A percentile compares a stretch with the other conserved stretches of the same genome.
phyloP scores from a whole-genome alignment of 106 monocot genomes.

The Platanthera zijinensis region DNA sequence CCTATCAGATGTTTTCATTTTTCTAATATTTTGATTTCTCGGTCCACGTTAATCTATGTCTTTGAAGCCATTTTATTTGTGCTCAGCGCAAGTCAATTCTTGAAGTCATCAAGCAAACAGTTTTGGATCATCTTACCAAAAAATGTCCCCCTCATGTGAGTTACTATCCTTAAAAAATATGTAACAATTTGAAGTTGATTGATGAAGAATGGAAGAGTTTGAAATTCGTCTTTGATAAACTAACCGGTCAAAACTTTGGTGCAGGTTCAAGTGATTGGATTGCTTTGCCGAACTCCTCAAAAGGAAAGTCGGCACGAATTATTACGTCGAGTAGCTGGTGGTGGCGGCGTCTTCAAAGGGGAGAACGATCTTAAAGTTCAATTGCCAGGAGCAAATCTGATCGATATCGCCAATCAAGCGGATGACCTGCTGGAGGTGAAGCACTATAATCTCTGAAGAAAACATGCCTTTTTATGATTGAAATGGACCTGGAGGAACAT shows the following conservation, averaged over 20 bases:
- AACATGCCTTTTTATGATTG: neutral
- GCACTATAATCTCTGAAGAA: neutral
- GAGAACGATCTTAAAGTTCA: constrained; percentile 75
- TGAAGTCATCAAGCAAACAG: constrained; percentile 88
- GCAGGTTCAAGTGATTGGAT: constrained; percentile 95
- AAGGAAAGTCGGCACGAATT: constrained; percentile 91
- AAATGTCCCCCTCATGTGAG: constrained; percentile 96
- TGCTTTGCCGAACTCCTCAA: constrained; percentile 80
- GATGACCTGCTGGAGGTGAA: constrained; percentile 92
- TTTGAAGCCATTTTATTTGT: constrained; percentile 11
- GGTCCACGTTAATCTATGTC: neutral
- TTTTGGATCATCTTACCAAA: constrained; percentile 85
- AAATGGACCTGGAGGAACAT: neutral
- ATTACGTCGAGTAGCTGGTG: constrained; percentile 84
- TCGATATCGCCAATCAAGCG: constrained; percentile 93
- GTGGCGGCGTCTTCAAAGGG: constrained; percentile 87
- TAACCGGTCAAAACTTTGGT: neutral
- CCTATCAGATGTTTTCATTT: neutral
- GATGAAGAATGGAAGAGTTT: neutral
- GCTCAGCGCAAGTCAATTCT: constrained; percentile 82
- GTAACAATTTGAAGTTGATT: neutral
- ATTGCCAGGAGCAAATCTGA: constrained; percentile 83
- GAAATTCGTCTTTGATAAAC: neutral
- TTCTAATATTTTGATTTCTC: neutral
- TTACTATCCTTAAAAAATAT: neutral